Evolutionary conservation across 139 green algal species (phyloP).

Genomic region (Chlamydomonas eustigma): DNA sequence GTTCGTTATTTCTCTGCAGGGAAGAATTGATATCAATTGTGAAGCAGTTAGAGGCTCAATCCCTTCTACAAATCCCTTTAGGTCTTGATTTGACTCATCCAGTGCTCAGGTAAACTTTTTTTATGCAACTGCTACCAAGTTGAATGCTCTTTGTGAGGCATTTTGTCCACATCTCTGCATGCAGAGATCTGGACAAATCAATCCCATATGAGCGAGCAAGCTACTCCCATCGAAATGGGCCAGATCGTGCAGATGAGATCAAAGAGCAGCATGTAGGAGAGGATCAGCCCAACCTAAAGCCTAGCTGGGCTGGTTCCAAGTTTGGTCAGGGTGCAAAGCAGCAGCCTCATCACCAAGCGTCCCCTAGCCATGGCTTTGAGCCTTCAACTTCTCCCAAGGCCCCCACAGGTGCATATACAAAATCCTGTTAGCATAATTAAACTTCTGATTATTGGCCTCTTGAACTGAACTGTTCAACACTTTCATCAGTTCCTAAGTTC

Average conservation of each 20-base stretch:
- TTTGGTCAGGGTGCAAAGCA: not conserved
- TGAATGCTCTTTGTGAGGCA: not conserved
- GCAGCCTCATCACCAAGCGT: not conserved
- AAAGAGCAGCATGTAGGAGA: not conserved
- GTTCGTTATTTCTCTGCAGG: not conserved
- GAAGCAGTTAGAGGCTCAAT: not conserved
- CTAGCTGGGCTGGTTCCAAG: not conserved
- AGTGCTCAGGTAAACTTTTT: not conserved
- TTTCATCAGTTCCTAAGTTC: too few relatives aligned
- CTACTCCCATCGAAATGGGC: not conserved
- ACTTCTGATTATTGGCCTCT: too few relatives aligned
- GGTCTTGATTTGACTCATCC: not conserved
- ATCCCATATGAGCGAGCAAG: not conserved
- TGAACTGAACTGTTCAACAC: too few relatives aligned
- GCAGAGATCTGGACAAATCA: conserved; percentile 9
- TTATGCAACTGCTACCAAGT: not conserved
- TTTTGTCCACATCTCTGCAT: not conserved
- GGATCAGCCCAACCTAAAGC: not conserved
- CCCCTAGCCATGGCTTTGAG: too few relatives aligned
- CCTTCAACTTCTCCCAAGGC: not conserved
- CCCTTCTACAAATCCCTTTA: not conserved
- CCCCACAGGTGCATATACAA: not conserved
- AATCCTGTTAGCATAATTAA: not conserved
- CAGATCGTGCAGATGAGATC: not conserved
- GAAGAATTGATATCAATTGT: not conserved